Evolutionary conservation across 805 yeast genomes (phyloP).

Genomic region (Diddensiella caesifluorescens): DNA sequence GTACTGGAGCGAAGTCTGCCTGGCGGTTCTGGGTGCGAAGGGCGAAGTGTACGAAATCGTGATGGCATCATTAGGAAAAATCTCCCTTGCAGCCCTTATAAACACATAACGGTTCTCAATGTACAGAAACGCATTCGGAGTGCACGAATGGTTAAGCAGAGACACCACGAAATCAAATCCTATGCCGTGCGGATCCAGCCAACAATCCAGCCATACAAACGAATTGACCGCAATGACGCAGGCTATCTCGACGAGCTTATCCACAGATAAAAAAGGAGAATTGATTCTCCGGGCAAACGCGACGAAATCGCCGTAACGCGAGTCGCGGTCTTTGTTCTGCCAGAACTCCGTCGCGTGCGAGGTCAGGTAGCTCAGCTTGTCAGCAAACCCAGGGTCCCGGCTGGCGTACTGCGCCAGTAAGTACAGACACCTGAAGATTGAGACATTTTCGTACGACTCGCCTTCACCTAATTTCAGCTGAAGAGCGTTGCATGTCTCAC

Average conservation of each 20-base stretch:
- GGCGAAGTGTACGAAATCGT: conserved; percentile 2
- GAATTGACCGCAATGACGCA: conserved; percentile 9
- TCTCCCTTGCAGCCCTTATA: conserved; percentile 1
- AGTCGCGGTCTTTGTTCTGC: background rate
- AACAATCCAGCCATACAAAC: conserved; percentile 9
- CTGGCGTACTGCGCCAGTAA: background rate
- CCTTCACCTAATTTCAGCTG: background rate
- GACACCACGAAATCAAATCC: conserved; percentile 16
- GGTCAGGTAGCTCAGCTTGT: background rate
- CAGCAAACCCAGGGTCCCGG: background rate
- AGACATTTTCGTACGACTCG: background rate
- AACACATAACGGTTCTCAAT: conserved; percentile 4
- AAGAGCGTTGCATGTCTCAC: background rate
- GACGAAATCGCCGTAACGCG: too few relatives aligned
- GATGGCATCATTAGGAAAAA: conserved; percentile 1
- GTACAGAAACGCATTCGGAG: conserved; percentile 36
- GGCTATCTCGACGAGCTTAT: background rate
- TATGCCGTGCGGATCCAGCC: conserved; percentile 3
- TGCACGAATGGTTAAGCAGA: conserved; percentile 41
- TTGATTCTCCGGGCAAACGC: too few relatives aligned
- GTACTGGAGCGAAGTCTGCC: background rate
- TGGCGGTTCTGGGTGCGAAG: background rate
- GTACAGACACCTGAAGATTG: background rate
- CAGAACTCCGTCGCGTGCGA: background rate
- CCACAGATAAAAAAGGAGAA: too few relatives aligned